A percentile compares a stretch with the other conserved stretches of the same genome.
phyloP scores from a whole-genome alignment of 257 asterid genomes.

The Solanum chaucha region DNA sequence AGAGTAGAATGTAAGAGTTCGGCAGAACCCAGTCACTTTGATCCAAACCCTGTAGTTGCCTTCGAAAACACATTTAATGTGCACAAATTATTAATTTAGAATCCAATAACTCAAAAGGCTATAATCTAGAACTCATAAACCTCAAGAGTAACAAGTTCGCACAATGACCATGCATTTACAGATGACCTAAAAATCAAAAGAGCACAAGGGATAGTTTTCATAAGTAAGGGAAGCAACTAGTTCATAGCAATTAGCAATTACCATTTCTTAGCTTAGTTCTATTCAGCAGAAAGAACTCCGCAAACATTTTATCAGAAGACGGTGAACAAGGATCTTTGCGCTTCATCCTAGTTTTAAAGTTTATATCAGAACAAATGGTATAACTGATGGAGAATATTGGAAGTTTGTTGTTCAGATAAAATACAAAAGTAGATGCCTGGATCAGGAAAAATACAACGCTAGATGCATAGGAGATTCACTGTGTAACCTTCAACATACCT shows the following conservation, averaged over 20 bases:
- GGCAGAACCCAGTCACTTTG: neutral
- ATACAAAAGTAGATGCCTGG: neutral
- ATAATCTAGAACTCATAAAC: neutral
- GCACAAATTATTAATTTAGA: neutral
- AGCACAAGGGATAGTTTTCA: neutral
- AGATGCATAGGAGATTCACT: neutral
- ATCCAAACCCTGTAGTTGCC: neutral
- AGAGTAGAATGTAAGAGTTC: neutral
- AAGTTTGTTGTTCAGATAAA: neutral
- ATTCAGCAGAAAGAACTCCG: neutral
- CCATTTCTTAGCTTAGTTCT: neutral
- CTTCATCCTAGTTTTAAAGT: neutral
- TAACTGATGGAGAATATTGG: neutral
- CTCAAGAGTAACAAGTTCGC: neutral
- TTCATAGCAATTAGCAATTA: neutral
- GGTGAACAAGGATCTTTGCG: neutral
- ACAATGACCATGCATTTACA: neutral
- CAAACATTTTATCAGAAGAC: neutral
- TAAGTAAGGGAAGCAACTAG: neutral
- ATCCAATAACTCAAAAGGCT: neutral
- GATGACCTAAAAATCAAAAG: neutral
- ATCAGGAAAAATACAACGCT: neutral
- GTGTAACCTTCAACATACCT: constrained; percentile 37
- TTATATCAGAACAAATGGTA: neutral
- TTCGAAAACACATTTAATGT: neutral